Evolutionary conservation across 768 basidiomycete species (phyloP), one percentile per base, ranked within the genome.

Genomic region (Mycena epipterygia): DNA sequence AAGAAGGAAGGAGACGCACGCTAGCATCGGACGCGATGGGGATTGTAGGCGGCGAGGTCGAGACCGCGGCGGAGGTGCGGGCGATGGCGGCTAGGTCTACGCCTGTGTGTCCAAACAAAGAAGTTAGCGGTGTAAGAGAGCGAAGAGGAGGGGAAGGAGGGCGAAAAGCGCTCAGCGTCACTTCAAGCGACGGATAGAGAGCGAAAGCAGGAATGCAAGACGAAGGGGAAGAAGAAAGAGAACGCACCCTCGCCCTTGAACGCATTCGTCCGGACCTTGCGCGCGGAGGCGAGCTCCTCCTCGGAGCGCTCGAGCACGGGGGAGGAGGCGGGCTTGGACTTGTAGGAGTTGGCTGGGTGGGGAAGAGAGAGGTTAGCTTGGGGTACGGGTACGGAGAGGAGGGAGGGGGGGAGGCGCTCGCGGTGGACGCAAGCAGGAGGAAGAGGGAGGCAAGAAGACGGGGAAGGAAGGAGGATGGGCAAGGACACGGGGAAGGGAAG

Each of bases 41-140:
- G 35, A 37, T 37, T 14, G 6, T 37, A 37, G 35, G 35, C 14
- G n/a, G 56, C 71, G 88, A 91, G 68, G 80, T 82, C 71, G 88
- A 89, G 32, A 90, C 88, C 16, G 91, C 95, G 68, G 86, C 87
- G 12, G 94, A 95, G 64, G 94, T 94, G 74, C 94, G 90, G 17
- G 95, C 95, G 75, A 97, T 96, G 63, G 91, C 85, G 37, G 88
- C 86, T 67, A 97, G 87, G 80, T 96, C 93, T 37, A 86, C 73
- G 53, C 81, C 84, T 85, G 64, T 23, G 16, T 42, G 37, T 39
- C 9, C 8, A 39, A 16, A 9, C 9, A 39, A 39, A 16, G 8
- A 16, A 9, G 37, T 8, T 39, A 16, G 37, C 37, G 37, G 37
- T 16, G 37, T 8, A 39, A 39, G 37, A 39, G 37, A 39, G 37